Evolutionary conservation across 208 protist genomes (phyloP).

Genomic region (Wallacemonas sp.): DNA sequence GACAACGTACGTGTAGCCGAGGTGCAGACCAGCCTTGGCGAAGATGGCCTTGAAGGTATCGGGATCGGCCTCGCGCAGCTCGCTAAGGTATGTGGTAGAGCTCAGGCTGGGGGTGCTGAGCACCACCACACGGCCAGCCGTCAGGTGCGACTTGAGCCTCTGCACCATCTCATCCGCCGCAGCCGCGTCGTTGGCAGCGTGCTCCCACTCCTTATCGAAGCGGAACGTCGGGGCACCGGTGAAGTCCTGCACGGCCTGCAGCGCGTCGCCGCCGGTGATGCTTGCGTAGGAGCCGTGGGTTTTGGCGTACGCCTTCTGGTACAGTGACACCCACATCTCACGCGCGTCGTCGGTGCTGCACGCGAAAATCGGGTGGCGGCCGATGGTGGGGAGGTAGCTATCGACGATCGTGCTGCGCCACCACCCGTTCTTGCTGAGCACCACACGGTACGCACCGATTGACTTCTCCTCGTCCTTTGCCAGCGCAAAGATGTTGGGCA

Average conservation of each 20-base stretch:
- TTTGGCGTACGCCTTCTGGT: slow-evolving; percentile 90
- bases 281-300: slow-evolving; percentile 72
- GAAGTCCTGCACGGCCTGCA: slow-evolving; percentile 66
- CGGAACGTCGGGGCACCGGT: slow-evolving; percentile 43
- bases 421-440: slow-evolving; percentile 63
- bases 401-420: slow-evolving; percentile 63
- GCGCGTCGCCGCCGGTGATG: slow-evolving; percentile 59
- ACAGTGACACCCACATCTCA: slow-evolving; percentile 70
- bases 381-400: slow-evolving; percentile 54
- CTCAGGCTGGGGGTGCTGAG: slow-evolving; percentile 52
- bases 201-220: slow-evolving; percentile 54
- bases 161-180: slow-evolving; percentile 1
- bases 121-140: slow-evolving; percentile 26
- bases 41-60: slow-evolving; percentile 24
- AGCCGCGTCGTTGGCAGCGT: slow-evolving; percentile 4
- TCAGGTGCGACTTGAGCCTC: slow-evolving; percentile 15
- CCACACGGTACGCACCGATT: slow-evolving; percentile 55
- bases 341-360: slow-evolving; percentile 27
- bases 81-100: slow-evolving; percentile 30
- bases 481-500: slow-evolving; percentile 28
- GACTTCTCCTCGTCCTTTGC: slow-evolving; percentile 26
- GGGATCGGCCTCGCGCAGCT: slow-evolving; percentile 11
- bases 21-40: slow-evolving; percentile 22
- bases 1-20: slow-evolving; percentile 47
- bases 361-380: slow-evolving; percentile 32